Evolutionary conservation across 306 rosid genomes (phyloP).

Genomic region (Cucumis sativus): Cucumber_9930_V3 NC_026660.2:22430501-22431000

Average conservation of each 20-base stretch:
- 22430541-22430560: constrained; percentile 57
- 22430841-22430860: background rate
- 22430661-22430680: constrained; percentile 78
- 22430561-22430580: constrained; percentile 89
- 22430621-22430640: constrained; percentile 85
- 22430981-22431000: too few relatives aligned
- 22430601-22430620: constrained; percentile 94
- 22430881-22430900: background rate
- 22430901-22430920: background rate
- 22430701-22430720: constrained; percentile 94
- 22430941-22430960: background rate
- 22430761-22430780: constrained; percentile 38
- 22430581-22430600: constrained; percentile 96
- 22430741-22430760: constrained; percentile 99
- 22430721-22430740: constrained; percentile 93
- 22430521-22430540: background rate
- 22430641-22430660: constrained; percentile 83
- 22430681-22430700: constrained; percentile 88
- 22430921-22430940: background rate
- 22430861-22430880: background rate
- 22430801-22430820: background rate
- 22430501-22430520: background rate
- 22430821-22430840: background rate
- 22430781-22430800: background rate
- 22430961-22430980: too few relatives aligned